These are phyloP conservation scores for Ascochyta clinopodiicola DNA, from an alignment of 2,329 filamentous ascomycete genomes.

Conservation along the genomic window DNA sequence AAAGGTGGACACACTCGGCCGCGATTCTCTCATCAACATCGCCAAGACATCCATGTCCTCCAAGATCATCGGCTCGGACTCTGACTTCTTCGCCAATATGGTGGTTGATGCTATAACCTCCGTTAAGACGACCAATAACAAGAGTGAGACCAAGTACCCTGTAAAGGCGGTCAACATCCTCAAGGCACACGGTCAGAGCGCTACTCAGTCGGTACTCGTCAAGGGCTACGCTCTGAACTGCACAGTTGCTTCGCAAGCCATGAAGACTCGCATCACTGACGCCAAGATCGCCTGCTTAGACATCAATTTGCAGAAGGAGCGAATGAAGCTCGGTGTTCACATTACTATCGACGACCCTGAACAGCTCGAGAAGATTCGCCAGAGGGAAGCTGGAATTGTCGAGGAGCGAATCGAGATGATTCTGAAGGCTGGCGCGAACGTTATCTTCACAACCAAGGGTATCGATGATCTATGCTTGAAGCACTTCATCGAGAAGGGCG, in stretches of 20 bases:
- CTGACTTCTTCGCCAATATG: conserved; percentile 97
- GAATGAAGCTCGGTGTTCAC: conserved; percentile 98
- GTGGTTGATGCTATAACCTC: conserved; percentile 95
- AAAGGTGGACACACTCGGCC: conserved; percentile 89
- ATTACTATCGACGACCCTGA: conserved; percentile 97
- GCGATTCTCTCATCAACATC: conserved; percentile 90
- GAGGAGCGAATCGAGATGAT: conserved; percentile 97
- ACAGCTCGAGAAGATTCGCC: conserved; percentile 95
- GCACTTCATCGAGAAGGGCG: conserved; percentile 90
- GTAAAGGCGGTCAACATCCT: conserved; percentile 99
- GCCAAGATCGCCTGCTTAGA: conserved; percentile 97
- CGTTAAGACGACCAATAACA: conserved; percentile 91
- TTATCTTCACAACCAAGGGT: conserved; percentile 95
- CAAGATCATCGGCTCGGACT: conserved; percentile 96
- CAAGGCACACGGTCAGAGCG: conserved; percentile 96
- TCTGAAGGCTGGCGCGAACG: conserved; percentile 94
- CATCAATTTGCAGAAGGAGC: conserved; percentile 98
- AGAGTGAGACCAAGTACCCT: conserved; percentile 91
- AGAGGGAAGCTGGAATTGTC: conserved; percentile 90
- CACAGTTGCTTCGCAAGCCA: conserved; percentile 96
- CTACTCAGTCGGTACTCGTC: conserved; percentile 84
- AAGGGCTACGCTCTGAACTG: conserved; percentile 99
- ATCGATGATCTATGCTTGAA: conserved; percentile 97
- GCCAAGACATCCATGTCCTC: conserved; percentile 99
- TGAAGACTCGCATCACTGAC: conserved; percentile 90